Conservation (phyloP, 1,284 basidiomycete species). For the Gastroboletus turbinatus region DNA sequence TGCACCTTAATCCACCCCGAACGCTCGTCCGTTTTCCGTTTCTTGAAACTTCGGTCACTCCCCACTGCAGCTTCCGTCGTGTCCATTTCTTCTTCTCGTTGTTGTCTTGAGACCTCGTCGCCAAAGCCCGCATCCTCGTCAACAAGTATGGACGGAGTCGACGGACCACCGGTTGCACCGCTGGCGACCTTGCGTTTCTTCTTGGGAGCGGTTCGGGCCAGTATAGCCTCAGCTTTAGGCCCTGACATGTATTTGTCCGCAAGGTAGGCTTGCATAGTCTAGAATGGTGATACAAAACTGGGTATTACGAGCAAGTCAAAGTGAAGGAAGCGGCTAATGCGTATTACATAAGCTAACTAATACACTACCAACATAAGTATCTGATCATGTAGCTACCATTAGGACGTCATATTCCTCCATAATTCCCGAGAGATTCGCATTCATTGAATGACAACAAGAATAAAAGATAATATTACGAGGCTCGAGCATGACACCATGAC, state of each 20-base stretch:
- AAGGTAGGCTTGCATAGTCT: slow-evolving; percentile 67
- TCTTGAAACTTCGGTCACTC: slow-evolving; percentile 75
- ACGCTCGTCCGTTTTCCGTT: slow-evolving; percentile 53
- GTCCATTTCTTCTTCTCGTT: slow-evolving; percentile 55
- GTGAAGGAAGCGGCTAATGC: neutral
- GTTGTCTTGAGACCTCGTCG: slow-evolving; percentile 34
- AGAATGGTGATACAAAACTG: neutral
- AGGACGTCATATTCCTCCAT: too few relatives aligned
- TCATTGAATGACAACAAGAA: too few relatives aligned
- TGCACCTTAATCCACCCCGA: slow-evolving; percentile 60
- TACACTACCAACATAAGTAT: too few relatives aligned
- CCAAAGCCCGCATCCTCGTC: slow-evolving; percentile 76
- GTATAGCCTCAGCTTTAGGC: slow-evolving; percentile 93
- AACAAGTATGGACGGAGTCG: slow-evolving; percentile 40
- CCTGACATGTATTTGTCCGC: slow-evolving; percentile 95
- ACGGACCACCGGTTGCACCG: slow-evolving; percentile 31
- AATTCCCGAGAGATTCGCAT: too few relatives aligned
- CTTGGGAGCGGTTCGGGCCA: slow-evolving; percentile 61
- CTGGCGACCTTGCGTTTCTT: slow-evolving; percentile 67
- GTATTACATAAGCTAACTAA: slow-evolving; percentile 13
- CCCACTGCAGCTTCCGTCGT: slow-evolving; percentile 60
- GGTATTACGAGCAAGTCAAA: neutral
- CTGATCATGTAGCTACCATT: too few relatives aligned
- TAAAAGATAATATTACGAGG: too few relatives aligned
- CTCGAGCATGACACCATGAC: too few relatives aligned